Evolutionary conservation across 2,329 filamentous ascomycete genomes (phyloP).

Genomic region (Neoarthrinium moseri): DNA sequence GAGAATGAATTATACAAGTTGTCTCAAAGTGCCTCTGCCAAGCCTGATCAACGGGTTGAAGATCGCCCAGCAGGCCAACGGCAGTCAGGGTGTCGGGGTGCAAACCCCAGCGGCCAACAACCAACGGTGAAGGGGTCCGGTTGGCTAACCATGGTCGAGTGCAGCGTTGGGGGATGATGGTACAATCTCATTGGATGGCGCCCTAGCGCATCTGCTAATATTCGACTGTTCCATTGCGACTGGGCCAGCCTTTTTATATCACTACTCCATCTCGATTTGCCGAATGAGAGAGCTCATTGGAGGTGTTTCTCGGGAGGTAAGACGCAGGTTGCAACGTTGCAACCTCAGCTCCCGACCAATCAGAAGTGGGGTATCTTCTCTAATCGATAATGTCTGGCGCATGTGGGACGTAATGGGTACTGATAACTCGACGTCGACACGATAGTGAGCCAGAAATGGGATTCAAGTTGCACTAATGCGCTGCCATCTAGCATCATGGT

Average conservation of each 20-base stretch:
- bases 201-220: not conserved
- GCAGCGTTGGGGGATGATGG: not conserved
- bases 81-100: not conserved
- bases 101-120: not conserved
- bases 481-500: too few relatives aligned
- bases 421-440: not conserved
- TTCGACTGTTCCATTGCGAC: not conserved
- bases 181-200: not conserved
- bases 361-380: not conserved
- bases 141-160: not conserved
- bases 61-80: too few relatives aligned
- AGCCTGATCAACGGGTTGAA: too few relatives aligned
- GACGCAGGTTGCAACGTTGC: slow-evolving; percentile 8
- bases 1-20: too few relatives aligned
- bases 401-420: not conserved
- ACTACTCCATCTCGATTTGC: slow-evolving; percentile 4
- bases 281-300: not conserved
- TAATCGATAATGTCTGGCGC: not conserved
- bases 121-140: not conserved
- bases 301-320: not conserved
- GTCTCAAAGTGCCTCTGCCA: too few relatives aligned
- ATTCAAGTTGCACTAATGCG: not conserved
- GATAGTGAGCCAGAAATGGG: not conserved
- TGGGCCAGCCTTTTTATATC: slow-evolving; percentile 7
- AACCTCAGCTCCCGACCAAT: slow-evolving; percentile 3